phyloP scores from a whole-genome alignment of 805 yeast genomes.

The Ogataea sp. region DNA sequence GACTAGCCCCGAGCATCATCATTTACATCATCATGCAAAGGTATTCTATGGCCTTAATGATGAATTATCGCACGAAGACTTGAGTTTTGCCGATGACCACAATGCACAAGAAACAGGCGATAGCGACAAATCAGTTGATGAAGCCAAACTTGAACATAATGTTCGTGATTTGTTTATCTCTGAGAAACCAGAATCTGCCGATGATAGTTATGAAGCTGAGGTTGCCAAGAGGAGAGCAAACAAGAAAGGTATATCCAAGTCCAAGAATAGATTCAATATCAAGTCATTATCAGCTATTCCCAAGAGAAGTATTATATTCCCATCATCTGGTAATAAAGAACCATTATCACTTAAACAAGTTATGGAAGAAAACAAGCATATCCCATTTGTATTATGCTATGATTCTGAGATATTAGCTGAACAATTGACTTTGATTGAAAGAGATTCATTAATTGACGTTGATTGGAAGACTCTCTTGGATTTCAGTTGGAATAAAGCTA shows the following conservation, averaged over 20 bases:
- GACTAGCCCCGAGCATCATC: neutral
- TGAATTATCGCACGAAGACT: slow-evolving; percentile 7
- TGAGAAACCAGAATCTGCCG: slow-evolving; percentile 1
- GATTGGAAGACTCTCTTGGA: slow-evolving; percentile 91
- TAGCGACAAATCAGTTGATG: slow-evolving; percentile 16
- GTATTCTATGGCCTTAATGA: slow-evolving; percentile 21
- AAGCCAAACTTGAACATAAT: slow-evolving; percentile 21
- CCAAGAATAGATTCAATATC: slow-evolving; percentile 17
- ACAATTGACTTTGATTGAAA: slow-evolving; percentile 81
- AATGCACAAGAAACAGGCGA: slow-evolving; percentile 2
- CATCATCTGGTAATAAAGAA: neutral
- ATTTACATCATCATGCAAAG: slow-evolving; percentile 2
- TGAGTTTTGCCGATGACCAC: neutral
- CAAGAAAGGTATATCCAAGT: neutral
- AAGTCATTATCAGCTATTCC: slow-evolving; percentile 21
- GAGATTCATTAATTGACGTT: slow-evolving; percentile 72
- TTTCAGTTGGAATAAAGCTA: slow-evolving; percentile 59
- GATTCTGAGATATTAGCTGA: slow-evolving; percentile 60
- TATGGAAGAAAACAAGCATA: slow-evolving; percentile 48
- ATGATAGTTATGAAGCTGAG: neutral
- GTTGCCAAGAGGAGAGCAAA: neutral
- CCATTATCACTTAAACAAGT: slow-evolving; percentile 27
- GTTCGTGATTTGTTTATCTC: slow-evolving; percentile 26
- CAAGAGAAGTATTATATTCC: slow-evolving; percentile 6
- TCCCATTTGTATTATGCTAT: slow-evolving; percentile 74